phyloP scores from a whole-genome alignment of 2,329 filamentous ascomycete species.

The Venturia oleaginea region DNA sequence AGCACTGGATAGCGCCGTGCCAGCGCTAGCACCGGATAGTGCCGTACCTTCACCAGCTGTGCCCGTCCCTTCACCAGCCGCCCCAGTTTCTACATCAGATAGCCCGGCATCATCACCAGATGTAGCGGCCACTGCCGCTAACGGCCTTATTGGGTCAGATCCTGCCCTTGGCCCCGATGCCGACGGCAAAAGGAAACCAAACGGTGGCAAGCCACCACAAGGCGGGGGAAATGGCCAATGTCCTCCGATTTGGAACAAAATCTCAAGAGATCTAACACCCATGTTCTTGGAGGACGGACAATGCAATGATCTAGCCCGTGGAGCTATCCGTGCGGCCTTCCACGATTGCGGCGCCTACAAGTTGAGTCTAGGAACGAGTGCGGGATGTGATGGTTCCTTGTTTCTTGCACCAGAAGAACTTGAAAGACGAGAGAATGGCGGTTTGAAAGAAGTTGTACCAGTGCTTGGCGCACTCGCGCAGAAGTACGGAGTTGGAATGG shows the following conservation, averaged over 20 bases:
- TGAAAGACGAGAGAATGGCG: constrained; percentile 33
- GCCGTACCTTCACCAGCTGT: background rate
- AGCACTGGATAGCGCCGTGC: background rate
- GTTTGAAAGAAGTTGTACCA: constrained; percentile 34
- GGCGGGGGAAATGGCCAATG: background rate
- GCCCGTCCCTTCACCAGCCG: background rate
- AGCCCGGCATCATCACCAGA: background rate
- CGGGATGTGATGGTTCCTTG: constrained; percentile 34
- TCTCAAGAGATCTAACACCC: background rate
- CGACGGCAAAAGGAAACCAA: background rate
- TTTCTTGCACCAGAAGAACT: constrained; percentile 29
- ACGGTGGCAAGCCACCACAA: background rate
- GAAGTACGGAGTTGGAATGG: constrained; percentile 39
- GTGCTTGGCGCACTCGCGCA: constrained; percentile 31
- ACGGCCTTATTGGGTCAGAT: background rate
- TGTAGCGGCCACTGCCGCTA: background rate
- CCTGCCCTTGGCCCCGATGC: background rate
- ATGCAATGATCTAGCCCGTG: constrained; percentile 19
- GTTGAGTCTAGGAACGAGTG: constrained; percentile 1
- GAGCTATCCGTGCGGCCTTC: constrained; percentile 28
- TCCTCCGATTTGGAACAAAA: constrained; percentile 6
- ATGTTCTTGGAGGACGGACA: constrained; percentile 7
- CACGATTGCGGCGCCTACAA: constrained; percentile 24
- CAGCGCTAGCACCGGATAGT: background rate
- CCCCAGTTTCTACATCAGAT: background rate